Percentiles rank a stretch among this genome's conserved stretches.
Evolutionary conservation across 2,329 filamentous ascomycete species (phyloP).

Genomic region (Aspergillus brasiliensis): DNA sequence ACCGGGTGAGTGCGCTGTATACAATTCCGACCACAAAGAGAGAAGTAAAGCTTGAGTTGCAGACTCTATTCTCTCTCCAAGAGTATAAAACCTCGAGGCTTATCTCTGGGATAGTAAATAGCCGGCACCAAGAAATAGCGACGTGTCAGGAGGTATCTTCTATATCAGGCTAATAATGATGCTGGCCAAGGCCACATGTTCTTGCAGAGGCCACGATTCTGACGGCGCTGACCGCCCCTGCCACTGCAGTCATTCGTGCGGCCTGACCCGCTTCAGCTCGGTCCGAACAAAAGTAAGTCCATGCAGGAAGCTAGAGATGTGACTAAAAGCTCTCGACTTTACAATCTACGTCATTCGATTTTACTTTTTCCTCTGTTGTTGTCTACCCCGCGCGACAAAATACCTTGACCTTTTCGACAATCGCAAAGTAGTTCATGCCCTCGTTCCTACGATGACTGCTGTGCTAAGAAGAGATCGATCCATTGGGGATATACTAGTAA

Average conservation of each 20-base stretch:
- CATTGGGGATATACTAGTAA: not conserved
- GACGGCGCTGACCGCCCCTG: constrained; percentile 40
- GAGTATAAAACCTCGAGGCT: not conserved
- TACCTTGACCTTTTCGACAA: not conserved
- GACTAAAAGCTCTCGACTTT: not conserved
- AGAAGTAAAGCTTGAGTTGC: not conserved
- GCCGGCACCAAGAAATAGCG: constrained; percentile 1
- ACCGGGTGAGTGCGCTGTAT: not conserved
- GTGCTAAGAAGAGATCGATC: not conserved
- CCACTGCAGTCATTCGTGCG: not conserved
- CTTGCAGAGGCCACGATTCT: constrained; percentile 30
- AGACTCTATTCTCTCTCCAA: not conserved
- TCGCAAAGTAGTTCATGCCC: no score
- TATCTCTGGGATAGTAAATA: not conserved
- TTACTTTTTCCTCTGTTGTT: not conserved
- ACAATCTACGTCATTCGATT: not conserved
- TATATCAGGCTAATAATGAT: constrained; percentile 16
- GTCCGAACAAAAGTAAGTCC: not conserved
- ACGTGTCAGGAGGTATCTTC: constrained; percentile 10
- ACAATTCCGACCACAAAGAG: not conserved
- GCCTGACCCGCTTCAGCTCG: not conserved
- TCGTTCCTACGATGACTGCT: no score
- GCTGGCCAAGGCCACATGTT: constrained; percentile 35
- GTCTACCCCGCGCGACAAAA: not conserved
- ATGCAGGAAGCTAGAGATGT: not conserved